Base-by-base conservation (phyloP, 2,329 filamentous ascomycete genomes). In the Juglanconis sp. region DNA sequence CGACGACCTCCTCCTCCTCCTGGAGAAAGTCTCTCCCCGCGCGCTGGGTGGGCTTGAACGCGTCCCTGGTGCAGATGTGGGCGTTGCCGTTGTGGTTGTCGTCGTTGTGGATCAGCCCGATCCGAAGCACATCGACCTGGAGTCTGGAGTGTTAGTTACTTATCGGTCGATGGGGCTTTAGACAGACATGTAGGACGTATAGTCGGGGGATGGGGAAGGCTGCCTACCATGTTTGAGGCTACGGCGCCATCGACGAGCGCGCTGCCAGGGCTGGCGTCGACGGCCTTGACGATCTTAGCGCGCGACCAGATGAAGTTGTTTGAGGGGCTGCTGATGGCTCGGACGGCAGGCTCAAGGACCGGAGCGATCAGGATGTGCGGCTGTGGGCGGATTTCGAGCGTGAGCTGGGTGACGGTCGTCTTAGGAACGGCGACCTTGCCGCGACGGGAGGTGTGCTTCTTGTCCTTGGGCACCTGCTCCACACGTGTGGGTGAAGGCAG, bases 71-170 rank as follows among this genome's bases (percentile, higher is more conserved):
- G 7, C 35, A 38, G 35, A 38, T 38, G 9, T 31, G 32, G 4
- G 24, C 15, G 42, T 32, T 24, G 3, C 15, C 36, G 53, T 34
- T 15, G 40, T 35, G 38, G 56, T 42, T 53, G 38, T 50, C 42
- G 56, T 52, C 7, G 48, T 57, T 52, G 48, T 57, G 35, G 48
- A 57, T 52, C 31, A 42, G n/a, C 1, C 24, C 44, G 48, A 57
- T 52, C 38, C 44, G 15, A 35, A 57, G 38, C 36, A 42, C 53
- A 8, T 51, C 32, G 40, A 5, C 31, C 40, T 44, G 35, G 35
- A 38, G 35, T 1, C 35, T 8, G 35, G 35, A 38, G 35, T 7
- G 35, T 7, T 7, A 38, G 35, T 17, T 17, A 17, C 17, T 17
- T 17, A 17, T 17, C 17, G 17, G 17, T 17, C 17, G 17, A 17